phyloP scores from a whole-genome alignment of 2,329 filamentous ascomycete species.

The Fusarium cyanostomum region DNA sequence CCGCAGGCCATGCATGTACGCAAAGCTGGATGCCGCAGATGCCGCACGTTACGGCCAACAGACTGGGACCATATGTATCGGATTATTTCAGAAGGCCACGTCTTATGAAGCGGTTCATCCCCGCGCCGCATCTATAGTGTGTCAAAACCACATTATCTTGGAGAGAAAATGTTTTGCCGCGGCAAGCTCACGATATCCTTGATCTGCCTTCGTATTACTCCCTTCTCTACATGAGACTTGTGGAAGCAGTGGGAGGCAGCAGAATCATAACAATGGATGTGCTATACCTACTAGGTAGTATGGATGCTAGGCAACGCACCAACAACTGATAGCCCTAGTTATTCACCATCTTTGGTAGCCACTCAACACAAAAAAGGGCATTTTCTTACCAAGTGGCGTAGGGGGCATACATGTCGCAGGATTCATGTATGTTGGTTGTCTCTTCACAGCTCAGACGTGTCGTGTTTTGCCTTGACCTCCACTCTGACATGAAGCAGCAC shows the following conservation, averaged over 20 bases:
- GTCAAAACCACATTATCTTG: conserved; percentile 10
- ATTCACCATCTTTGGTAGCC: not conserved
- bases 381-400: conserved; percentile 12
- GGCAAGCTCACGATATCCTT: not conserved
- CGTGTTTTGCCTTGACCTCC: conserved; percentile 33
- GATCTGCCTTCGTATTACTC: not conserved
- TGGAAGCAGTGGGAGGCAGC: not conserved
- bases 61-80: conserved; percentile 32
- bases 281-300: too few species aligned
- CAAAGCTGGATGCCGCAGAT: conserved; percentile 19
- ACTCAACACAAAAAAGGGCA: not conserved
- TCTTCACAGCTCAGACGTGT: conserved; percentile 17
- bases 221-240: not conserved
- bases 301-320: not conserved
- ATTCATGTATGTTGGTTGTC: conserved; percentile 29
- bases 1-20: conserved; percentile 18
- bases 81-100: conserved; percentile 16
- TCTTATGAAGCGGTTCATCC: conserved; percentile 8
- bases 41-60: conserved; percentile 38
- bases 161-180: conserved; percentile 6
- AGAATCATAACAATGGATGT: not conserved
- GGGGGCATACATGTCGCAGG: conserved; percentile 10
- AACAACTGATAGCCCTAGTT: not conserved
- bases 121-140: conserved; percentile 28
- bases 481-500: conserved; percentile 19